Evolutionary conservation across 2,329 filamentous ascomycete species (phyloP), one percentile per base, ranked within the genome.

Genomic region (Cryphonectria naterciae): DNA sequence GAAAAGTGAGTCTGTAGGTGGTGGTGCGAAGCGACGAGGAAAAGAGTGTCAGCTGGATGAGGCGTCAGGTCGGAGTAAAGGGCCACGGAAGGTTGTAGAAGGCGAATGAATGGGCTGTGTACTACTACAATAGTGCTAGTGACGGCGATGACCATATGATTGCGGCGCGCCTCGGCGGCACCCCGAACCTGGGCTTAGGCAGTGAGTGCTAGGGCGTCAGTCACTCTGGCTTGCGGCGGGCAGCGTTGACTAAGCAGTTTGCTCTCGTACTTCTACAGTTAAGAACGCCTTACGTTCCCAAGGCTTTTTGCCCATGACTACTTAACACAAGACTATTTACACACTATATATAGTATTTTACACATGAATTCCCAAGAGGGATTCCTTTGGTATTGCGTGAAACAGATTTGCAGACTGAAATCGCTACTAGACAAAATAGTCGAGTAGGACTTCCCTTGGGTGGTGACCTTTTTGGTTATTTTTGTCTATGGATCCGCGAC

Each of bases 41-140:
- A 63, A 58, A 56, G 46, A 68, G 67, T 28, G 65, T 49, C 62
- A 41, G 56, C 35, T 52, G 46, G 41, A 28, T 37, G 49, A 67
- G 58, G 32, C 65, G 70, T 64, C 63, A 69, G 67, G 70, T 67
- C 11, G 15, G 28, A 58, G 25, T 17, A 64, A 68, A 35, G 60
- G 46, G 46, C 65, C 37, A 60, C 41, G n/a, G 70, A 69, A 72
- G 67, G 70, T 72, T 64, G 68, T 70, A 70, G 67, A 72, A 72
- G 58, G n/a, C 7, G 10, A 25, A 15, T 13, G 10, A 25, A n/a
- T 10, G 35, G 43, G 35, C 58, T 41, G 60, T 62, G 37, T 62
- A 13, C 37, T 49, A 49, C 1, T 49, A 22, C 43, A 22, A 22
- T 49, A 49, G 43, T 49, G 22, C 46, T n/a, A 41, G 7, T 62